These are phyloP conservation scores for Hansfordia pulvinata DNA, from an alignment of 2,329 filamentous ascomycete genomes.

Conservation along the genomic window DNA sequence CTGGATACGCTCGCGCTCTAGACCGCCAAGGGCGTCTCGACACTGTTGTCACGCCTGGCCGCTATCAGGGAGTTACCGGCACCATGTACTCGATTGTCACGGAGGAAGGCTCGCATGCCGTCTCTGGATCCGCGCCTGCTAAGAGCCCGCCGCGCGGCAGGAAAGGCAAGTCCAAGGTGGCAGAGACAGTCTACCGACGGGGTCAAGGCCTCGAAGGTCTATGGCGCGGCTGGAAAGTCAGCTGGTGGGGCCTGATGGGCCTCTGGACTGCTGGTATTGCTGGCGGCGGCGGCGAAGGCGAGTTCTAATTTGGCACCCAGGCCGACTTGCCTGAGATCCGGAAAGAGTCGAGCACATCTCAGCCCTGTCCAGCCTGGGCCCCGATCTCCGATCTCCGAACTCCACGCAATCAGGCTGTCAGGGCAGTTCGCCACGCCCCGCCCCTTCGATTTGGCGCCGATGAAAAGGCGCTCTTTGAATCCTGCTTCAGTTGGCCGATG, in stretches of 20 bases:
- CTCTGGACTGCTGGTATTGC: conserved; percentile 58
- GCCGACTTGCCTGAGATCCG: no score
- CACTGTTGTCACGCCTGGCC: conserved; percentile 67
- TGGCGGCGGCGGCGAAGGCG: conserved; percentile 45
- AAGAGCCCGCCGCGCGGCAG: conserved; percentile 10
- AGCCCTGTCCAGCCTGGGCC: no score
- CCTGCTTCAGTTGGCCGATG: no score
- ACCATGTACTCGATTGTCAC: conserved; percentile 80
- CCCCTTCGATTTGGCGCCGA: no score
- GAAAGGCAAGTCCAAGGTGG: conserved; percentile 16
- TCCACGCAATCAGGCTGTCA: no score
- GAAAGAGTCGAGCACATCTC: no score
- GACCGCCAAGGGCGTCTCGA: conserved; percentile 36
- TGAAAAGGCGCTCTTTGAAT: no score
- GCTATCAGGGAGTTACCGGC: conserved; percentile 75
- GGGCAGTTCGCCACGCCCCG: no score
- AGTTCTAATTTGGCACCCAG: no score
- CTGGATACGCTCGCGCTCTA: conserved; percentile 34
- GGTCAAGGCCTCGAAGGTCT: conserved; percentile 58
- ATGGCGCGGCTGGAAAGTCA: conserved; percentile 65
- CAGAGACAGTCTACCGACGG: conserved; percentile 32
- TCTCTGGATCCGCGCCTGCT: conserved; percentile 18
- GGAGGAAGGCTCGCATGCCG: conserved; percentile 59
- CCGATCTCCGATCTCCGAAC: no score
- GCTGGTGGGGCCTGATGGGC: conserved; percentile 64